These are phyloP conservation scores for Neofusicoccum sp. DNA, from an alignment of 2,329 filamentous ascomycete species.

Conservation along the genomic window DNA sequence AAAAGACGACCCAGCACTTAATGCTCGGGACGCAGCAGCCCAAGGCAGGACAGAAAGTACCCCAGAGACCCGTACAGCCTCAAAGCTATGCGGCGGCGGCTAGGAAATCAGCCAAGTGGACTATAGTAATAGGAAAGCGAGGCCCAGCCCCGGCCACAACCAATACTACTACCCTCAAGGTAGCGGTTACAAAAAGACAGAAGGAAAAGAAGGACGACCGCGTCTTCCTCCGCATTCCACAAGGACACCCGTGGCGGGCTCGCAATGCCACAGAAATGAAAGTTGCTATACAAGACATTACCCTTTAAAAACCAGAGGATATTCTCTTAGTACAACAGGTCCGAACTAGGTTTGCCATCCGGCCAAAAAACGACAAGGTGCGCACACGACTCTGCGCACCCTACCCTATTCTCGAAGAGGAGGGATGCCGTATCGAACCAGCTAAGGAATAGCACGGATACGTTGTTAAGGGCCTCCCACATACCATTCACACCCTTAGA, in stretches of 20 bases:
- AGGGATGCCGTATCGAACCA: neutral
- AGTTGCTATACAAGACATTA: neutral
- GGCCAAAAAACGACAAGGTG: neutral
- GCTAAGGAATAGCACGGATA: neutral
- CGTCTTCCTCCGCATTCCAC: neutral
- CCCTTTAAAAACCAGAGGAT: neutral
- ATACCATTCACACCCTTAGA: neutral
- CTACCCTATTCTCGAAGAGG: neutral
- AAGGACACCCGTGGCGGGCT: neutral
- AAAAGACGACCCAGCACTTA: too few species aligned
- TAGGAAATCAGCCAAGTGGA: neutral
- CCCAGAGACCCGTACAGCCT: neutral
- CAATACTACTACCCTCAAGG: neutral
- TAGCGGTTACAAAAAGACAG: neutral
- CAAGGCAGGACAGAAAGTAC: neutral
- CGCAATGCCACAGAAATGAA: neutral
- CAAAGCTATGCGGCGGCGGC: neutral
- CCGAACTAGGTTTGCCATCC: neutral
- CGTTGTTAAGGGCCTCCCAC: neutral
- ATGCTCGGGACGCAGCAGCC: too few species aligned
- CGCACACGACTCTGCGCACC: neutral
- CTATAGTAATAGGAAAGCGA: neutral
- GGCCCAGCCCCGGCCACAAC: too few species aligned
- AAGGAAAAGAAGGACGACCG: neutral
- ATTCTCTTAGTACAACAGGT: neutral